Evolutionary conservation across 2,329 filamentous ascomycete genomes (phyloP), one percentile per base, ranked within the genome.

Genomic region (Fusarium dimerum): DNA sequence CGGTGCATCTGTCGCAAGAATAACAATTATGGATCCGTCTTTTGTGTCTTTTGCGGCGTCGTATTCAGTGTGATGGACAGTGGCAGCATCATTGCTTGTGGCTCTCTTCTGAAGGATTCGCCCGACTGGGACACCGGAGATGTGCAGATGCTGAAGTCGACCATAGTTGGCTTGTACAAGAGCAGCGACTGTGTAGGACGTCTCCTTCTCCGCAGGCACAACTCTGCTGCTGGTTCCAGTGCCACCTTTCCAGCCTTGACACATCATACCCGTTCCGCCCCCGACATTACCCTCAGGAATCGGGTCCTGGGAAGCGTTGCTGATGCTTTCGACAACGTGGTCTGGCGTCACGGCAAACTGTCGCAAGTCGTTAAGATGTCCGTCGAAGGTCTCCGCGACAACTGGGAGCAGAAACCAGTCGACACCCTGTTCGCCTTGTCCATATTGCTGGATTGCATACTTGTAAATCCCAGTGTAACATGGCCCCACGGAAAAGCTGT

Each of bases 141-240:
- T 80, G 40, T 76, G 74, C 48, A 89, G 75, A 59, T 84, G 78
- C 40, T 76, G 69, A 51, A 75, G 74, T 32, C 74, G 71, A 10
- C 86, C 86, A 63, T 88, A 89, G 65, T 89, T 89, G 43, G 81
- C 78, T 67, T 88, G 85, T 3, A 85, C 82, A 8, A 89, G 72
- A 2, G 80, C 84, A 1, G 75, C 86, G 17, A 89, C 74, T 0
- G 80, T 85, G 61, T 83, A 88, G 4, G 71, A 68, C 50, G 69
- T 75, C 6, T 63, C 58, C 3, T 62, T 65, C 1, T 64, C 67
- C 5, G 62, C 54, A 12, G 44, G 68, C 16, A 88, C 76, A 8
- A 83, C 57, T 20, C 86, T 77, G 43, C 79, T 84, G 59, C 79
- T 80, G 1, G 79, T 84, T 1, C 85, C 85, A 0, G 85, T 89